Base-by-base conservation (phyloP, 331 rosid species). In the Acacia concinna region DNA sequence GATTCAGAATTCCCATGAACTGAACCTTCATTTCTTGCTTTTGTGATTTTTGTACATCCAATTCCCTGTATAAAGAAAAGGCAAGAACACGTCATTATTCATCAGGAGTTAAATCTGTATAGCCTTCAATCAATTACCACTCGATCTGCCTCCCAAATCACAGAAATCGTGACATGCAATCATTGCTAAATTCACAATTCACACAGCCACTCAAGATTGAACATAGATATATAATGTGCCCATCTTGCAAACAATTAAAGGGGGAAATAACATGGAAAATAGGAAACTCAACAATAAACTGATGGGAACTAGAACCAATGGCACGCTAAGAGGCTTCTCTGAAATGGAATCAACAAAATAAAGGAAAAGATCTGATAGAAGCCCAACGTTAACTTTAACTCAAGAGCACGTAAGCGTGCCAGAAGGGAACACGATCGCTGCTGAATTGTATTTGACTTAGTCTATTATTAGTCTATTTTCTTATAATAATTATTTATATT, bases 31-130 rank as follows among this genome's bases (percentile, higher is more conserved):
- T 86, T 88, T 85, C 86, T 87, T 66, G 89, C 89, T 83, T 89
- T 88, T 13, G 96, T 90, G 82, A 93, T 93, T 84, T 95, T 95
- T 75, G 99, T 93, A 77, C 98, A 95, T 78, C 98, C 99, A 57
- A 95, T 95, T 80, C 99, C 99, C 98, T 95, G 89, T 32, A 47
- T 68, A 68, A 63, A 83, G 52, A 78, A 56, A 44, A 77, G 44
- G 56, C 71, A 70, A 52, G 85, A 79, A 73, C 71, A 73, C 62
- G 78, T 74, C 72, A 79, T 68, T 74, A 73, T 41, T 70, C 78
- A 62, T 46, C 80, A 71, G 71, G 76, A 66, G 38, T 68, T 41
- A 68, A 68, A 40, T 23, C 12, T 68, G 52, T 25, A 68, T 21
- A 40, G n/a, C n/a, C 17, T 68, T 35, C 71, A 66, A 37, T n/a